Base-by-base conservation (phyloP, 495 filamentous ascomycete species). In the Copromyces sp. region DNA sequence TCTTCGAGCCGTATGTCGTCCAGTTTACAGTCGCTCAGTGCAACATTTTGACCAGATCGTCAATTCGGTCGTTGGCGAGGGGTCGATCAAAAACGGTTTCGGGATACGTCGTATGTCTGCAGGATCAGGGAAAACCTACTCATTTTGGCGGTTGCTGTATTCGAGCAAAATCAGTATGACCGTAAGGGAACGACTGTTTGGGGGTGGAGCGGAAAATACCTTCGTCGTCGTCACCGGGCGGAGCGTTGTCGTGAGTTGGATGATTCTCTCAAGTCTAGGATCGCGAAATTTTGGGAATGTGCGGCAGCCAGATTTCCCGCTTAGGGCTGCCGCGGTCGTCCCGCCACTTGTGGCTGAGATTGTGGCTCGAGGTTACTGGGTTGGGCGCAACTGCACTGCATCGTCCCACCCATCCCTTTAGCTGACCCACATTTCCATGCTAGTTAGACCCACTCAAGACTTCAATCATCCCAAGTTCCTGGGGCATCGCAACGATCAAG, bases 271-370 rank as follows among this genome's bases (percentile, higher is more conserved):
- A 72, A 73, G 72, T 78, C 73, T n/a, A 68, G 71, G 72, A 71
- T 75, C 77, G 75, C 79, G 77, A 81, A 81, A 81, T 81, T 81
- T 79, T 79, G 78, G 76, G 78, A 80, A 78, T 80, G 77, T 80
- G 79, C 75, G 78, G 75, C 71, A 47, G 70, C 68, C 69, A 40
- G 69, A 71, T 79, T 76, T 71, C 75, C 73, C 72, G 76, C 76
- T 79, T 80, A 80, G 79, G 79, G 79, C 78, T 80, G 78, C 72
- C 53, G 53, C 53, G 53, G 53, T 40, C 12, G 29, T 3, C 53
- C 53, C 53, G 53, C 53, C 53, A 65, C 53, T 16, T 17, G 53
- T 61, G 53, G 53, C 53, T 61, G 53, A 16, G 14, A 0, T 9
- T 65, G 53, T 65, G 53, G 53, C 53, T 32, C 37, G 12, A 2